Evolutionary conservation across 176 grass and related monocot genomes (phyloP).

Genomic region (Phragmites australis): DNA sequence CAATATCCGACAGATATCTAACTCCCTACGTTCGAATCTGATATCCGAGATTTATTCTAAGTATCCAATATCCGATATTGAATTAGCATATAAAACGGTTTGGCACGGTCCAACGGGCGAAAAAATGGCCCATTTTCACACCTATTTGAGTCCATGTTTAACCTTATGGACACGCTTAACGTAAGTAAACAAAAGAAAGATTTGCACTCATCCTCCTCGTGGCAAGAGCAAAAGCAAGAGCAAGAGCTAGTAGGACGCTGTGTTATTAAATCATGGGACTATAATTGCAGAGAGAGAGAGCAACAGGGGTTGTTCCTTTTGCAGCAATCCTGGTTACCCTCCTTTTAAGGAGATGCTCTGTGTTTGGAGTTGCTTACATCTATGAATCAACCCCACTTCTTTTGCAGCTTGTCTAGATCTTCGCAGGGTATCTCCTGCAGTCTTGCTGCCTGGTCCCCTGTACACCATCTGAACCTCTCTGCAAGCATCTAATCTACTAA

Average conservation of each 20-base stretch:
- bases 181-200: constrained; percentile 9
- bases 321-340: constrained; percentile 41
- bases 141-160: constrained; percentile 23
- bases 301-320: constrained; percentile 30
- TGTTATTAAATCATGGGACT: constrained; percentile 61
- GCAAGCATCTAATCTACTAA: background rate
- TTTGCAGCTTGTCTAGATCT: constrained; percentile 13
- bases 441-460: constrained; percentile 12
- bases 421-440: constrained; percentile 1
- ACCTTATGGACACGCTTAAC: constrained; percentile 29
- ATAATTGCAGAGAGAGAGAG: constrained; percentile 36
- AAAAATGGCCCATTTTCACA: too few relatives aligned
- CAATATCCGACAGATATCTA: too few relatives aligned
- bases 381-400: constrained; percentile 1
- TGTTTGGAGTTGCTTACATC: constrained; percentile 11
- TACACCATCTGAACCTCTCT: constrained; percentile 1
- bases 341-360: constrained; percentile 51
- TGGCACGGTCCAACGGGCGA: too few relatives aligned
- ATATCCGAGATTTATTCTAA: too few relatives aligned
- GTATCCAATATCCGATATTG: too few relatives aligned
- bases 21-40: too few relatives aligned
- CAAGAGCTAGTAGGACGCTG: too few relatives aligned
- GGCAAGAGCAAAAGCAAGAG: too few relatives aligned
- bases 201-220: too few relatives aligned
- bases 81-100: too few relatives aligned